phyloP scores from a whole-genome alignment of 1,139 yeast species.

The Candida sp. region DNA sequence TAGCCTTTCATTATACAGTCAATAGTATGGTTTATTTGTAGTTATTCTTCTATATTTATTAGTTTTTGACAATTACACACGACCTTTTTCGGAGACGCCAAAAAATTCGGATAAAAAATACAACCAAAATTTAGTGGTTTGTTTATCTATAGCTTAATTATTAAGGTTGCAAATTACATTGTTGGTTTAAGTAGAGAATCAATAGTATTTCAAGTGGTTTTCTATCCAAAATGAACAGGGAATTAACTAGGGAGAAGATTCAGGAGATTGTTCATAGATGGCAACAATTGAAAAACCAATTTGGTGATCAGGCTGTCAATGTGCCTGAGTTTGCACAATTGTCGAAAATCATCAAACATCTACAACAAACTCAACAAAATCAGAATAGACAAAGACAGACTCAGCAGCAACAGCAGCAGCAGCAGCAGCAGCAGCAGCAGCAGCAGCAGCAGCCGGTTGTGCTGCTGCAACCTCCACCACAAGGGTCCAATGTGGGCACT shows the following conservation, averaged over 20 bases:
- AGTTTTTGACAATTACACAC: background rate
- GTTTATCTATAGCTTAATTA: slow-evolving; percentile 1
- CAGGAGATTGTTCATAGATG: slow-evolving; percentile 50
- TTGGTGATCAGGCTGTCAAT: slow-evolving; percentile 61
- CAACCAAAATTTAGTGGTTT: background rate
- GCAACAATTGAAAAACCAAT: slow-evolving; percentile 60
- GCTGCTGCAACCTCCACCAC: slow-evolving; percentile 7
- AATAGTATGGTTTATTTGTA: too few relatives aligned
- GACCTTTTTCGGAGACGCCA: background rate
- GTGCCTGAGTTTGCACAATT: slow-evolving; percentile 61
- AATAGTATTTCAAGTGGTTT: background rate
- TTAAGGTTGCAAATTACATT: background rate
- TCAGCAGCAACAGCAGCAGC: slow-evolving; percentile 10
- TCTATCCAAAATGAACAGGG: slow-evolving; percentile 22
- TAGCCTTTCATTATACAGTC: background rate
- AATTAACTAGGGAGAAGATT: slow-evolving; percentile 38
- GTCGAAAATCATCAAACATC: slow-evolving; percentile 51
- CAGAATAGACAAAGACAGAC: slow-evolving; percentile 11
- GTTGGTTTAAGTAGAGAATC: background rate
- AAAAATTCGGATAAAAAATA: background rate
- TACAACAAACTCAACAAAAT: slow-evolving; percentile 33
- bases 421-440: too few relatives aligned
- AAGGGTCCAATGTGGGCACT: background rate
- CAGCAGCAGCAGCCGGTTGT: slow-evolving; percentile 11
- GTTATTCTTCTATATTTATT: too few relatives aligned